A percentile compares a stretch with the other conserved stretches of the same genome.
Evolutionary conservation across 345 rosid genomes (phyloP).

Genomic region (Pseudoturritis turrita): DNA sequence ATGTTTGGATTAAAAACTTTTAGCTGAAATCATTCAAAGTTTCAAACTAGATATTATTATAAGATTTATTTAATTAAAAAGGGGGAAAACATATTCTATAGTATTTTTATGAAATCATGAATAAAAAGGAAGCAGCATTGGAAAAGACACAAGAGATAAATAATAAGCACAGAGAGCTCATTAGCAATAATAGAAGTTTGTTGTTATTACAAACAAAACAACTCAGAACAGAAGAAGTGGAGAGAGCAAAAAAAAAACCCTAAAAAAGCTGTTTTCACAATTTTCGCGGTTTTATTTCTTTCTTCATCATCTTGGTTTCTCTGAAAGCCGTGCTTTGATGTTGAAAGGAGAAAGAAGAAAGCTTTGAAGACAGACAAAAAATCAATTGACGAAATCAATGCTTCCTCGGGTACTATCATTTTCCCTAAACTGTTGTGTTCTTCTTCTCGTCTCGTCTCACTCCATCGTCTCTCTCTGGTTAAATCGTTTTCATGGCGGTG

Average conservation of each 20-base stretch:
- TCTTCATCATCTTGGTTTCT: not conserved
- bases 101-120: not conserved
- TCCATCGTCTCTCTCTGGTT: slow-evolving; percentile 8
- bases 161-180: not conserved
- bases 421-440: slow-evolving; percentile 1
- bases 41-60: not conserved
- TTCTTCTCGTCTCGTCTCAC: slow-evolving; percentile 28
- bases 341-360: slow-evolving; percentile 28
- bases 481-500: slow-evolving; percentile 30
- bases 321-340: slow-evolving; percentile 23
- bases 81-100: not conserved
- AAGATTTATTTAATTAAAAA: not conserved
- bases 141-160: slow-evolving; percentile 14
- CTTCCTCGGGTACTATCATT: slow-evolving; percentile 12
- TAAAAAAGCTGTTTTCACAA: not conserved
- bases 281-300: not conserved
- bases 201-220: not conserved
- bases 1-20: not conserved
- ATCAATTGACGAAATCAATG: slow-evolving; percentile 10
- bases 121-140: slow-evolving; percentile 7
- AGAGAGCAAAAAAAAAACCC: slow-evolving; percentile 9
- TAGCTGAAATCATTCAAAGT: slow-evolving; percentile 3
- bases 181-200: not conserved
- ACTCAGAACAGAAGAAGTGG: slow-evolving; percentile 6
- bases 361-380: slow-evolving; percentile 6